phyloP scores from a whole-genome alignment of 768 basidiomycete genomes.

The Auricularia cornea region DNA sequence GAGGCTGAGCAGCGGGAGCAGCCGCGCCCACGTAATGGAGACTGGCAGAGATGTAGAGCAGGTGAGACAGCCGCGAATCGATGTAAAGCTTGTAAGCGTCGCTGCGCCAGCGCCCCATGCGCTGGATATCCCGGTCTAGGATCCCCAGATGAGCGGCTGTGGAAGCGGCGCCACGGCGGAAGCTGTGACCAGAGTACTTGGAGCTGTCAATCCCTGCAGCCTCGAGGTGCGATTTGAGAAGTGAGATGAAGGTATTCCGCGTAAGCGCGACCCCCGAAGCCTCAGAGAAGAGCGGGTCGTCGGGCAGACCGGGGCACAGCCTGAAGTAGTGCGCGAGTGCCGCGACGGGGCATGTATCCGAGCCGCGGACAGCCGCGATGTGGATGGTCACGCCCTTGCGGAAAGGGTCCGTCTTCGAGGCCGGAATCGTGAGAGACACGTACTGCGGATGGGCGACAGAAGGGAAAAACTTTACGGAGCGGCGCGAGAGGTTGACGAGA shows the following conservation, averaged over 20 bases:
- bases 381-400: slow-evolving; percentile 18
- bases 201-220: too few relatives aligned
- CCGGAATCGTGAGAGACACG: slow-evolving; percentile 20
- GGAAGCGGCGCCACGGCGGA: too few relatives aligned
- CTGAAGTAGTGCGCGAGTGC: slow-evolving; percentile 8
- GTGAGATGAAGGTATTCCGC: slow-evolving; percentile 2
- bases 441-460: slow-evolving; percentile 10
- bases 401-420: slow-evolving; percentile 33
- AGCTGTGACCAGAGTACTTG: too few relatives aligned
- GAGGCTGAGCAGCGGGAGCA: too few relatives aligned
- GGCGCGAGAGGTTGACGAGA: slow-evolving; percentile 15
- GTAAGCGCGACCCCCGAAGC: slow-evolving; percentile 3
- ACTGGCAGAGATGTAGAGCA: too few relatives aligned
- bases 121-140: slow-evolving; percentile 29
- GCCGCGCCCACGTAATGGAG: too few relatives aligned
- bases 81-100: slow-evolving; percentile 33
- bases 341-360: slow-evolving; percentile 9
- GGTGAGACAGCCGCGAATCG: too few relatives aligned
- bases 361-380: slow-evolving; percentile 12
- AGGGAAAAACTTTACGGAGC: slow-evolving; percentile 21
- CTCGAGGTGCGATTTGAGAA: neutral
- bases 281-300: slow-evolving; percentile 8
- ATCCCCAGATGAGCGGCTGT: slow-evolving; percentile 23
- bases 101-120: slow-evolving; percentile 29
- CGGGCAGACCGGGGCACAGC: neutral